These are phyloP conservation scores for Aspergillus sclerotioniger DNA, from an alignment of 495 filamentous ascomycete species.

Conservation along the genomic window DNA sequence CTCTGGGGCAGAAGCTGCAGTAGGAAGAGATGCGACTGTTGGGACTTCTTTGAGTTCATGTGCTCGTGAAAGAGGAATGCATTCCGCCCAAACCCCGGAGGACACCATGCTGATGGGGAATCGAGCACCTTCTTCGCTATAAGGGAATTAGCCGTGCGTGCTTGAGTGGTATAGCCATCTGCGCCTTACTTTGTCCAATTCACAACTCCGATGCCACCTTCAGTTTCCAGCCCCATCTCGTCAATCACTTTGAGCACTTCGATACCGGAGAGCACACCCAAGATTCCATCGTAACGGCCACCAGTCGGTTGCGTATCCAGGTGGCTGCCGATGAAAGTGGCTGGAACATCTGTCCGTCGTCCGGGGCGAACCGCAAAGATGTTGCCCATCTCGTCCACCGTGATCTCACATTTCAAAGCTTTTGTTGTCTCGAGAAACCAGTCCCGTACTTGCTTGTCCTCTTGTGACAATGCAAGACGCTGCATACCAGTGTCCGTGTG, in stretches of 20 bases:
- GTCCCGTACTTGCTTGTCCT: slow-evolving; percentile 68
- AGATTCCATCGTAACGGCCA: slow-evolving; percentile 71
- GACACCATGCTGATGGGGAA: slow-evolving; percentile 76
- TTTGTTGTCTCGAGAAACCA: slow-evolving; percentile 72
- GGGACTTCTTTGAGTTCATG: slow-evolving; percentile 56
- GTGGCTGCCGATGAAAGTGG: slow-evolving; percentile 72
- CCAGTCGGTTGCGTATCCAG: slow-evolving; percentile 77
- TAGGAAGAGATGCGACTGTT: slow-evolving; percentile 44
- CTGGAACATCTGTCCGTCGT: slow-evolving; percentile 47
- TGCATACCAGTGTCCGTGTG: slow-evolving; percentile 65
- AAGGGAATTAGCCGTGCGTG: slow-evolving; percentile 12
- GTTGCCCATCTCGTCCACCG: slow-evolving; percentile 68
- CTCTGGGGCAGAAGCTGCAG: slow-evolving; percentile 47
- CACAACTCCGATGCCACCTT: slow-evolving; percentile 68
- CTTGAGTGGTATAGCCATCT: neutral
- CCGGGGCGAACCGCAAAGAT: slow-evolving; percentile 72
- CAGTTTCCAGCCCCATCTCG: slow-evolving; percentile 68
- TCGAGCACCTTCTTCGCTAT: slow-evolving; percentile 71
- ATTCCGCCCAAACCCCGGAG: slow-evolving; percentile 75
- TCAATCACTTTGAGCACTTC: slow-evolving; percentile 67
- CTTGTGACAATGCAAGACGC: slow-evolving; percentile 64
- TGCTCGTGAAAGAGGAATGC: slow-evolving; percentile 60
- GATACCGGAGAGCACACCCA: slow-evolving; percentile 70
- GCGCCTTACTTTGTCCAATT: slow-evolving; percentile 75
- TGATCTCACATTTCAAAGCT: slow-evolving; percentile 60